A percentile compares a stretch with the other conserved stretches of the same genome.
Evolutionary conservation across 352 stramenopile species (phyloP).

Genomic region (Pilasporangium apinafurcum): DNA sequence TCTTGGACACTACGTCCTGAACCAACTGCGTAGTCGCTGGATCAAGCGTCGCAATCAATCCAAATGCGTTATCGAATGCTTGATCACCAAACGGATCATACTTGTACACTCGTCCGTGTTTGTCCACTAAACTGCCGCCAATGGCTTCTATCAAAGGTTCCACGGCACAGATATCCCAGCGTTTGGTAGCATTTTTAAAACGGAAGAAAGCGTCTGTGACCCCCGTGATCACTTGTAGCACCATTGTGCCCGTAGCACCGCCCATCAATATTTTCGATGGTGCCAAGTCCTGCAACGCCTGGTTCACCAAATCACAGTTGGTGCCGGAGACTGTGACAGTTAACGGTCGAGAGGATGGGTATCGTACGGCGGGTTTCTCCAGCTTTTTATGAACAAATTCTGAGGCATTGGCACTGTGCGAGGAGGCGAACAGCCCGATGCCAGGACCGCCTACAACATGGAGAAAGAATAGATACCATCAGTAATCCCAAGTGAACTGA

Average conservation of each 20-base stretch:
- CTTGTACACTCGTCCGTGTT: constrained; percentile 45
- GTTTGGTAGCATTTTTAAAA: constrained; percentile 62
- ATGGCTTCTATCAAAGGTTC: constrained; percentile 57
- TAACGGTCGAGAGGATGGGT: constrained; percentile 29
- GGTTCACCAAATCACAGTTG: constrained; percentile 38
- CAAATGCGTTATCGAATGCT: constrained; percentile 58
- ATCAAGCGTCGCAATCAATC: constrained; percentile 45
- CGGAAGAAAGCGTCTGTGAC: constrained; percentile 62
- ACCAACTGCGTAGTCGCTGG: constrained; percentile 22
- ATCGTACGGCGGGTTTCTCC: constrained; percentile 12
- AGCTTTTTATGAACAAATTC: constrained; percentile 20
- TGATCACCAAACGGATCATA: constrained; percentile 47
- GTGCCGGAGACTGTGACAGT: constrained; percentile 56
- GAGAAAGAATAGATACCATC: no score
- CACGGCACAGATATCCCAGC: constrained; percentile 75
- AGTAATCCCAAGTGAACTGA: no score
- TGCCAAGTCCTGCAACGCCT: constrained; percentile 24
- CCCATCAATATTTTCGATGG: constrained; percentile 33
- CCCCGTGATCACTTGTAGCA: constrained; percentile 55
- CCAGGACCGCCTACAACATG: constrained; percentile 28
- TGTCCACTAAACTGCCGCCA: constrained; percentile 50
- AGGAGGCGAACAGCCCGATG: constrained; percentile 45
- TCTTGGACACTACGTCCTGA: constrained; percentile 33
- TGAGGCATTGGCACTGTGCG: constrained; percentile 14
- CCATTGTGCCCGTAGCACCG: constrained; percentile 68